Evolutionary conservation across 2,329 filamentous ascomycete species (phyloP), one percentile per base, ranked within the genome.

Genomic region (Trichoderma asperellum): DNA sequence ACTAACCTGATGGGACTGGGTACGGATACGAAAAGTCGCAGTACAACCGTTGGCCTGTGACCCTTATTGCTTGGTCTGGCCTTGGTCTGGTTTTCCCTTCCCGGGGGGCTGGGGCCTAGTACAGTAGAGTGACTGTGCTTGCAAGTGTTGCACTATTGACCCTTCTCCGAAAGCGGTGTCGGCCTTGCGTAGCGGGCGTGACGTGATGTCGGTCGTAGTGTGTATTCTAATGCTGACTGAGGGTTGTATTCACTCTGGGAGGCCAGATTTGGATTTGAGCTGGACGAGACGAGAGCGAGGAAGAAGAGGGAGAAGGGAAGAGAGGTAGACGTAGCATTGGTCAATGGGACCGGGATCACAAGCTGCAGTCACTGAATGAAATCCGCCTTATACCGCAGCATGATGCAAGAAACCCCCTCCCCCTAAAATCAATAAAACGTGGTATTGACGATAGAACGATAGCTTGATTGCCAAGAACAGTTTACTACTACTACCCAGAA

Each of bases 131-230:
- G 47, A 49, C 47, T 49, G 47, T 24, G 8, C 47, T 24, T 49
- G 40, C 8, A 43, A 43, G 40, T 43, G 16, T 49, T 49, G 47
- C 47, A 24, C 47, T 49, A 49, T 24, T 12, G 47, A 24, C 14
- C 47, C 4, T 35, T 43, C 57, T 59, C 57, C 57, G 57, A 59
- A 59, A 59, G 57, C 57, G 56, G 56, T 58, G 56, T 40, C 56
- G 56, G 56, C 34, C 18, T 27, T 21, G 32, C 10, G 37, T 21
- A 34, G 56, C 56, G 57, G 57, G 57, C 57, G 57, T 43, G 27
- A 49, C 47, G 47, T 57, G 57, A 43, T 37, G 57, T 59, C 57
- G 35, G 35, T 43, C 18, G 16, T 27, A 35, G 18, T 14, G 18
- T 14, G 12, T 18, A 32, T 32, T 32, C 32, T 21, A 4, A 10